These are phyloP conservation scores for Prunus davidiana DNA, from an alignment of 306 rosid genomes.

Conservation along the genomic window DNA sequence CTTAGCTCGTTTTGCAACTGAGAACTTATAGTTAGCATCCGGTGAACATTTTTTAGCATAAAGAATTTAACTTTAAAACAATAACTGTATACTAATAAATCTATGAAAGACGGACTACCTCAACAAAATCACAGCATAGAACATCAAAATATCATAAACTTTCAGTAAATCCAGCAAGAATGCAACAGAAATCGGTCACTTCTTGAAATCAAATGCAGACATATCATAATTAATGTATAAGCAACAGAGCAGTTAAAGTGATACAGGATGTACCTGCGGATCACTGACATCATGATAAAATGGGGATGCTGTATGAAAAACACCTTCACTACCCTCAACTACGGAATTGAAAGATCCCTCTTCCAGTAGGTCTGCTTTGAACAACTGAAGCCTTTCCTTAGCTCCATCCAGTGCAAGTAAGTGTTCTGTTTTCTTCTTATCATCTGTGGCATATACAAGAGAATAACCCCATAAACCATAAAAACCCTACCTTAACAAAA, in stretches of 20 bases:
- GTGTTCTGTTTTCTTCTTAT: constrained; percentile 30
- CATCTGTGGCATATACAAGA: constrained; percentile 9
- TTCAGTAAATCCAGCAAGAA: background rate
- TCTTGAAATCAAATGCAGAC: background rate
- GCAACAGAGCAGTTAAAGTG: background rate
- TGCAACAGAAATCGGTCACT: background rate
- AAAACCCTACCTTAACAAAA: background rate
- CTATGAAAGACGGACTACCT: background rate
- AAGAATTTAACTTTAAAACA: background rate
- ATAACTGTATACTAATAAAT: background rate
- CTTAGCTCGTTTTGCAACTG: background rate
- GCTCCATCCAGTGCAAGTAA: constrained; percentile 33
- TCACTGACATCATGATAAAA: constrained; percentile 1
- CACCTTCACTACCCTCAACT: constrained; percentile 31
- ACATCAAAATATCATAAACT: background rate
- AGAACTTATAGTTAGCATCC: background rate
- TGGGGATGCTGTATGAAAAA: constrained; percentile 42
- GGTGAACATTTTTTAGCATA: background rate
- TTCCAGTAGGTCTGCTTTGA: constrained; percentile 28
- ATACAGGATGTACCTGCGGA: constrained; percentile 24
- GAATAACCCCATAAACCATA: background rate
- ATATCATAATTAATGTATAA: background rate
- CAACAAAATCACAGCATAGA: background rate
- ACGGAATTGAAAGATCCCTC: constrained; percentile 30
- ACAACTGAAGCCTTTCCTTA: no score